Base-by-base conservation (phyloP, 2,329 filamentous ascomycete genomes). In the Botryotinia globosa region DNA sequence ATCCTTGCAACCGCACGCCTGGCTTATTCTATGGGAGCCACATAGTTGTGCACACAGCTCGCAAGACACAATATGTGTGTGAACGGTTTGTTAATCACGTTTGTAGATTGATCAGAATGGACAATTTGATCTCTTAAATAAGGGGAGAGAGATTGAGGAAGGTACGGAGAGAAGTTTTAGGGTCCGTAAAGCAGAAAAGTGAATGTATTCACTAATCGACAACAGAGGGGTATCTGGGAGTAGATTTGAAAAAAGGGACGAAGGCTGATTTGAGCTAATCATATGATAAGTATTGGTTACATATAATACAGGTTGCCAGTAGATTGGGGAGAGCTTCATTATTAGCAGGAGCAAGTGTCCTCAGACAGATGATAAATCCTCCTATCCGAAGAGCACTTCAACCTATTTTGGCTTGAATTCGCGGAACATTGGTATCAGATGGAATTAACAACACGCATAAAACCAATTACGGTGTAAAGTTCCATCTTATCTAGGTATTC, bases 81-180 rank as follows among this genome's bases (percentile, higher is more conserved):
- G 18, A 63, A 44, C 10, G 39, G 39, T 44, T 63, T 32, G 61
- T 29, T 4, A 10, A 29, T 16, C 1, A 4, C 7, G 59, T 18
- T 42, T n/a, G 5, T 42, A 6, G n/a, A 9, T 0, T 4, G 37
- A 42, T 2, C 0, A 16, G 4, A 4, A 1, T 54, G 25, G 5
- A 0, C 0, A 29, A 25, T 0, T 20, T 0, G 0, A 42, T n/a
- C 3, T 44, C 9, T 48, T 34, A 37, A 37, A 34, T 48, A 18
- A 10, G 8, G 1, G 16, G 5, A 14, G 10, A 14, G 12, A 7
- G 2, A 22, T 1, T 7, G 8, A 22, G 7, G 12, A 18, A 3
- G 0, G 4, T 18, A 0, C 25, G 2, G 8, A 29, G 25, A 7
- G 2, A 14, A 14, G 1, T n/a, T 1, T n/a, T 1, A n/a, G 48